Evolutionary conservation across 1,139 yeast genomes (phyloP).

Genomic region (Yamadazyma membranifaciens): DNA sequence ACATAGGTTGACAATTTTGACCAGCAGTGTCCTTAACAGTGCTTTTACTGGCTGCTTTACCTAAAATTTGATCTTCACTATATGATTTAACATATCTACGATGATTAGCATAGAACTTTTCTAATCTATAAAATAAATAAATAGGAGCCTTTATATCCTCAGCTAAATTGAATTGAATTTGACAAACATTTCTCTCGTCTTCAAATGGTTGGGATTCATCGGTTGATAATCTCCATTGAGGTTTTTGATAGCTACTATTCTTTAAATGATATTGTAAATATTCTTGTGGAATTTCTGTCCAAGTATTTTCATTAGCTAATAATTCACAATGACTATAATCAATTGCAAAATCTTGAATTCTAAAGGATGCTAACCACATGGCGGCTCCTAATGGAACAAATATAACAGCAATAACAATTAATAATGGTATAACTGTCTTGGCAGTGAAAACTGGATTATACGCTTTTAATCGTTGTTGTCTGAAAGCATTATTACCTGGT

Average conservation of each 20-base stretch:
- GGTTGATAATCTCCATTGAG: slow-evolving; percentile 58
- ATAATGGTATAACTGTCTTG: slow-evolving; percentile 79
- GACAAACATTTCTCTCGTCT: slow-evolving; percentile 66
- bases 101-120: slow-evolving; percentile 88
- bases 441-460: slow-evolving; percentile 84
- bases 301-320: slow-evolving; percentile 52
- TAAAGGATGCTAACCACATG: slow-evolving; percentile 76
- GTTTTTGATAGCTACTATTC: slow-evolving; percentile 14
- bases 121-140: slow-evolving; percentile 74
- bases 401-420: slow-evolving; percentile 71
- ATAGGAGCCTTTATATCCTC: slow-evolving; percentile 72
- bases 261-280: slow-evolving; percentile 57
- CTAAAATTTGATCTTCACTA: slow-evolving; percentile 87
- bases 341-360: slow-evolving; percentile 74
- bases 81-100: slow-evolving; percentile 89
- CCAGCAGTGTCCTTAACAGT: slow-evolving; percentile 68
- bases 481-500: slow-evolving; percentile 62
- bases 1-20: slow-evolving; percentile 86
- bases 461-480: slow-evolving; percentile 52
- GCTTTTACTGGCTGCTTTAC: slow-evolving; percentile 56
- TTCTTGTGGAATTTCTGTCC: slow-evolving; percentile 60
- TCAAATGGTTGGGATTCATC: slow-evolving; percentile 51
- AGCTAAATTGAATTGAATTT: slow-evolving; percentile 77
- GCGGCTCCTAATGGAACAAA: slow-evolving; percentile 93
- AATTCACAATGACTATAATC: slow-evolving; percentile 77